These are phyloP conservation scores for Pycnococcus provasolii DNA, from an alignment of 139 green algal genomes.

Conservation along the genomic window DNA sequence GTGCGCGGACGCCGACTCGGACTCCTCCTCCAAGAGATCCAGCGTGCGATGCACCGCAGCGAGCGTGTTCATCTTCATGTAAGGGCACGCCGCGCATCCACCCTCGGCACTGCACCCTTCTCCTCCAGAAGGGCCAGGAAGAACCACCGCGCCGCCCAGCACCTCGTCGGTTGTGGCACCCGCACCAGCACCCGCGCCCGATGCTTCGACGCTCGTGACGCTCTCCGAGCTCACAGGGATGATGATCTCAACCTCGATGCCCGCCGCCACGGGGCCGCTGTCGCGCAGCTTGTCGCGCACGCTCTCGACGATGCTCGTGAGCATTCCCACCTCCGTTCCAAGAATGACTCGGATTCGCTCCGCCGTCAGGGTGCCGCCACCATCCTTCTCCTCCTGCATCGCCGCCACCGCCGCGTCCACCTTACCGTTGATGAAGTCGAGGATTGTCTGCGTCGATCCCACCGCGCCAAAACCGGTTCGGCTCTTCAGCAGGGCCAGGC, in stretches of 20 bases:
- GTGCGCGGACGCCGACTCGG: slow-evolving; percentile 43
- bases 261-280: slow-evolving; percentile 10
- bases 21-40: slow-evolving; percentile 39
- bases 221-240: slow-evolving; percentile 79
- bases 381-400: background rate
- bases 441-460: slow-evolving; percentile 90
- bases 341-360: slow-evolving; percentile 82
- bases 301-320: slow-evolving; percentile 87
- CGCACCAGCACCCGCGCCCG: background rate
- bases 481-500: slow-evolving; percentile 75
- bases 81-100: slow-evolving; percentile 91
- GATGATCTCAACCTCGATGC: slow-evolving; percentile 88
- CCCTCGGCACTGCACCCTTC: slow-evolving; percentile 87
- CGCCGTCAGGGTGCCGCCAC: slow-evolving; percentile 25
- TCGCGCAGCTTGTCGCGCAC: slow-evolving; percentile 50
- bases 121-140: slow-evolving; percentile 49
- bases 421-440: slow-evolving; percentile 84
- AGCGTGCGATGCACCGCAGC: slow-evolving; percentile 25
- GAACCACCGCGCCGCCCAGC: slow-evolving; percentile 39
- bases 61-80: slow-evolving; percentile 77
- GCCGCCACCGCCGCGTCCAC: slow-evolving; percentile 25
- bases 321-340: slow-evolving; percentile 94
- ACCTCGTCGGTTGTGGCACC: slow-evolving; percentile 8
- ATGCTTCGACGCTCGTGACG: slow-evolving; percentile 47
- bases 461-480: slow-evolving; percentile 73